Evolutionary conservation across 345 rosid species (phyloP).

Genomic region (Viola odorata): DNA sequence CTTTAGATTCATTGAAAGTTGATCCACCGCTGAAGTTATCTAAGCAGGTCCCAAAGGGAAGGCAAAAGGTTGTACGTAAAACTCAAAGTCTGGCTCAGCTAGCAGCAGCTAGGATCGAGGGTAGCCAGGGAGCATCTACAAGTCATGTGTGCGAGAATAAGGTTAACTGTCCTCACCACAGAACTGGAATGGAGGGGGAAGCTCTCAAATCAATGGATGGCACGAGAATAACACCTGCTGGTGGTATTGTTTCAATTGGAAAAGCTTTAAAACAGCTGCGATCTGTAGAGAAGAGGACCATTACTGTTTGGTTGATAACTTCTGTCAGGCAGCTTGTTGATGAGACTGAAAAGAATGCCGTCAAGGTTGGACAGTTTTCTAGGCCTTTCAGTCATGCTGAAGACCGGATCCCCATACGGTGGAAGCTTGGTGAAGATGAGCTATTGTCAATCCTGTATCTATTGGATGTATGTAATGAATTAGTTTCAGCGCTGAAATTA

Average conservation of each 20-base stretch:
- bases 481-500: conserved; percentile 66
- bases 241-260: conserved; percentile 63
- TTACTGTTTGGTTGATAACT: conserved; percentile 71
- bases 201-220: conserved; percentile 48
- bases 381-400: conserved; percentile 54
- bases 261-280: conserved; percentile 67
- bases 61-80: conserved; percentile 82
- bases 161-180: conserved; percentile 63
- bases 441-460: conserved; percentile 65
- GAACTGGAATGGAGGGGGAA: conserved; percentile 60
- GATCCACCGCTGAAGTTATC: conserved; percentile 57
- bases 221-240: conserved; percentile 34
- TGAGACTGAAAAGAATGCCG: conserved; percentile 57
- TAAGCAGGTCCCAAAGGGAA: conserved; percentile 73
- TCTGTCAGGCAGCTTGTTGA: conserved; percentile 72
- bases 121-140: conserved; percentile 95
- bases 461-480: conserved; percentile 72
- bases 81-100: conserved; percentile 88
- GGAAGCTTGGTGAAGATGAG: conserved; percentile 95
- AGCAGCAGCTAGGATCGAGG: conserved; percentile 91
- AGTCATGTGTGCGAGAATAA: conserved; percentile 77
- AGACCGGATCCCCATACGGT: conserved; percentile 47
- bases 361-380: conserved; percentile 52
- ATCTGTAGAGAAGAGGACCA: conserved; percentile 65
- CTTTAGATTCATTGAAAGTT: conserved; percentile 49